These are phyloP conservation scores for Coniferiporia sulphurascens DNA, from an alignment of 1,284 basidiomycete genomes.

Conservation along the genomic window DNA sequence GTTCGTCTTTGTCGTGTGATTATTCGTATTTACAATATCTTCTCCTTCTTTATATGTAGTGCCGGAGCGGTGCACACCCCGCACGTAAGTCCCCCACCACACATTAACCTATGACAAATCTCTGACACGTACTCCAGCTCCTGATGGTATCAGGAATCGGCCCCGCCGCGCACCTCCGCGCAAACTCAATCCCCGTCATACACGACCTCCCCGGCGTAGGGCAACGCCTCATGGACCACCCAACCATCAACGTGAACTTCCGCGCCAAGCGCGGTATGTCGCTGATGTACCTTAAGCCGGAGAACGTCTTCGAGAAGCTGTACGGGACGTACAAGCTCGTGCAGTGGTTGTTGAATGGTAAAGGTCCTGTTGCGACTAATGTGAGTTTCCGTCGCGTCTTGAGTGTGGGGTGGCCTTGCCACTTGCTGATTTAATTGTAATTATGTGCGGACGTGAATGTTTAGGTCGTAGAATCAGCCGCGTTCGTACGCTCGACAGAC, in stretches of 20 bases:
- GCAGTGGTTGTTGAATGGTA: conserved; percentile 41
- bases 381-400: no score
- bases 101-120: no score
- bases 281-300: conserved; percentile 31
- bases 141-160: conserved; percentile 71
- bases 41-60: conserved; percentile 6
- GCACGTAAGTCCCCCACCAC: conserved; percentile 4
- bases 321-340: conserved; percentile 31
- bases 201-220: conserved; percentile 57
- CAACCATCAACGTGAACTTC: conserved; percentile 42
- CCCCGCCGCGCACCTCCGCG: conserved; percentile 46
- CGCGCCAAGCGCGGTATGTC: conserved; percentile 45
- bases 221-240: conserved; percentile 55
- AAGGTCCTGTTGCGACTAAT: conserved; percentile 50
- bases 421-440: conserved; percentile 9
- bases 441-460: conserved; percentile 9
- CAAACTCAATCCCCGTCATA: conserved; percentile 45
- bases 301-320: conserved; percentile 25
- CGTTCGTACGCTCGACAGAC: conserved; percentile 30
- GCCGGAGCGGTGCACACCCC: conserved; percentile 23
- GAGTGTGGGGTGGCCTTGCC: no score
- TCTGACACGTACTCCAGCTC: no score
- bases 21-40: neutral
- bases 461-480: conserved; percentile 28
- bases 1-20: neutral